Base-by-base conservation (phyloP, 2,329 filamentous ascomycete species). In the Gremmenia infestans region DNA sequence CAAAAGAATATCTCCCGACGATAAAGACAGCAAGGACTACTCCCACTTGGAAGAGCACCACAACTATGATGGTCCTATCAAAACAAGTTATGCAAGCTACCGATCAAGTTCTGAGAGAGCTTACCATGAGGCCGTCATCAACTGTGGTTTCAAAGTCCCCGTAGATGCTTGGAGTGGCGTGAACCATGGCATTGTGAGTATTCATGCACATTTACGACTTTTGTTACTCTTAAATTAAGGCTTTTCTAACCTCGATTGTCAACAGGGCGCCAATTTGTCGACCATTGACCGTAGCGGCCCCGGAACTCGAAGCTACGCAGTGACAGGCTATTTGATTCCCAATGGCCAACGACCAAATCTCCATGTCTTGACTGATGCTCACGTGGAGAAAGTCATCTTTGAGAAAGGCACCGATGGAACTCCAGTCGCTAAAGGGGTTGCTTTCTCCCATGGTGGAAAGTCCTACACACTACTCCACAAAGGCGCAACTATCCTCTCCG, bases 311-410 rank as follows among this genome's bases (percentile, higher is more conserved):
- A 63, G 61, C 52, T 63, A 63, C 53, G 36, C 65, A 3, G 54
- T 58, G 0, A 60, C 64, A 1, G 64, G 65, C 14, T 64, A 64
- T 52, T 49, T 56, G 9, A 42, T 61, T 2, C 63, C 60, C 3
- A 60, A 55, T 48, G 53, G 50, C 23, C 14, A 37, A 5, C 52
- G 63, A 17, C 40, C 52, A 32, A 96, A 96, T 75, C 72, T 96
- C 70, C 92, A 88, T 43, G 79, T 96, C 57, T 77, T 96, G 56
- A 94, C 89, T 67, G 86, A 94, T 68, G 87, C 90, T 15, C 92
- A 89, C 83, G 91, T 94, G 59, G 88, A 83, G 68, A 88, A 85
- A 71, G 74, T 96, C 68, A 86, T 91, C 64, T 12, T 62, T 3
- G 39, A 48, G 8, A 32, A 32, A 32, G 28, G 28, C 28, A 15